Evolutionary conservation across 768 basidiomycete species (phyloP).

Genomic region (Psilocybe subaeruginosa): DNA sequence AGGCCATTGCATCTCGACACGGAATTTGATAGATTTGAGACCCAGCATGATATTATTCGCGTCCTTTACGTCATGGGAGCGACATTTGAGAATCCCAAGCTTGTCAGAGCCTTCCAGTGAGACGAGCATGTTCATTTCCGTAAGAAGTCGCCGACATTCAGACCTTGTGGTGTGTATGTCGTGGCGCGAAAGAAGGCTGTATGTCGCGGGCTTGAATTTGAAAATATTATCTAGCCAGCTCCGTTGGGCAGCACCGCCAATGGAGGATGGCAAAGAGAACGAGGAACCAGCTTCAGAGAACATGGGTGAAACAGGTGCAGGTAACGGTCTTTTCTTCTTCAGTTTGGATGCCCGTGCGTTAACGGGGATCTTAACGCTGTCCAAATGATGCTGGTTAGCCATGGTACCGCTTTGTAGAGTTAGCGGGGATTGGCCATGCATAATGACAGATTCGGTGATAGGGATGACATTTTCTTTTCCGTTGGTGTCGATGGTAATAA

Average conservation of each 20-base stretch:
- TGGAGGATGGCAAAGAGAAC: constrained; percentile 41
- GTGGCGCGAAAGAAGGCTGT: constrained; percentile 58
- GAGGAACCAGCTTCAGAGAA: constrained; percentile 48
- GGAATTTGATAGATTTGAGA: constrained; percentile 78
- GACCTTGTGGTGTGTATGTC: constrained; percentile 68
- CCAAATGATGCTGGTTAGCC: constrained; percentile 6
- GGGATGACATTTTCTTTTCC: constrained; percentile 63
- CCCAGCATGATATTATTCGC: constrained; percentile 52
- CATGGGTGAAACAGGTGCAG: constrained; percentile 37
- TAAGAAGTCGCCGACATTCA: constrained; percentile 75
- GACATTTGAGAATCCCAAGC: constrained; percentile 74
- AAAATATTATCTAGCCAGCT: constrained; percentile 91
- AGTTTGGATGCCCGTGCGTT: constrained; percentile 36
- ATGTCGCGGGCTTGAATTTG: constrained; percentile 74
- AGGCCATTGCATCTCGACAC: constrained; percentile 67
- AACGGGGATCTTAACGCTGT: constrained; percentile 8
- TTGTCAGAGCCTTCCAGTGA: constrained; percentile 66
- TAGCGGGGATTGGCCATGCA: constrained; percentile 23
- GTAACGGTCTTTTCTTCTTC: constrained; percentile 27
- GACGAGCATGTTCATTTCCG: constrained; percentile 70
- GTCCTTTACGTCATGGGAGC: constrained; percentile 68
- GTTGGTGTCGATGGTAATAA: constrained; percentile 19
- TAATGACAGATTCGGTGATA: constrained; percentile 23
- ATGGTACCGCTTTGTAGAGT: constrained; percentile 16
- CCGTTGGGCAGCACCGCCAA: constrained; percentile 49